Conservation (phyloP, 148 eudicot genomes). For the Rheum nobile region DNA sequence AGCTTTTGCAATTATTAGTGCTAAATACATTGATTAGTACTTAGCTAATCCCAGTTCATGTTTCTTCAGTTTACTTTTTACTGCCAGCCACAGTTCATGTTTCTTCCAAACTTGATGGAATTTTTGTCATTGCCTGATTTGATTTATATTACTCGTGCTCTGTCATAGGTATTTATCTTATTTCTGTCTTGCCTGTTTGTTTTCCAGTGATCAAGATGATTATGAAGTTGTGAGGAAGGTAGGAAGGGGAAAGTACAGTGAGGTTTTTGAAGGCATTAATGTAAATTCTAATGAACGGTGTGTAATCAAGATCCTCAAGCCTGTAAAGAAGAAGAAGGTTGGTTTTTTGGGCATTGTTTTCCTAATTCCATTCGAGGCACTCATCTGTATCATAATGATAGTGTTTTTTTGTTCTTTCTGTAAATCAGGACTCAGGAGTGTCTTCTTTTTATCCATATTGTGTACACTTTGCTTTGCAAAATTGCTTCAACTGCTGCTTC, state of each 20-base stretch:
- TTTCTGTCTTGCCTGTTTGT: slow-evolving; percentile 1
- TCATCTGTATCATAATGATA: neutral
- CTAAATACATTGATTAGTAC: too few relatives aligned
- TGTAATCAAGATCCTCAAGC: slow-evolving; percentile 88
- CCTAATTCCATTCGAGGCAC: neutral
- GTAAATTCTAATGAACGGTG: slow-evolving; percentile 73
- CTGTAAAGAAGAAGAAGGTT: slow-evolving; percentile 96
- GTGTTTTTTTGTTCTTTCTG: neutral
- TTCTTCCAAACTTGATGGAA: neutral
- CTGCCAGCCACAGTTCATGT: neutral
- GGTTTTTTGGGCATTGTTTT: neutral
- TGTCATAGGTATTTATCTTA: neutral
- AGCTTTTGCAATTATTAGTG: neutral
- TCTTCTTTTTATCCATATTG: neutral
- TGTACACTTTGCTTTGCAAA: neutral
- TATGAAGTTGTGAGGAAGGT: slow-evolving; percentile 96
- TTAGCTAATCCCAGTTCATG: neutral
- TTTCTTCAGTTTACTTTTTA: neutral
- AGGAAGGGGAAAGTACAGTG: slow-evolving; percentile 98
- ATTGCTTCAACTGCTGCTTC: neutral
- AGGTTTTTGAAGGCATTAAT: slow-evolving; percentile 90
- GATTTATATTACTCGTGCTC: neutral
- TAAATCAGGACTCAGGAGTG: neutral
- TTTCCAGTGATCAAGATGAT: slow-evolving; percentile 84
- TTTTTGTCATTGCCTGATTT: neutral